Evolutionary conservation across 345 rosid genomes (phyloP).

Genomic region (Moringa oleifera): DNA sequence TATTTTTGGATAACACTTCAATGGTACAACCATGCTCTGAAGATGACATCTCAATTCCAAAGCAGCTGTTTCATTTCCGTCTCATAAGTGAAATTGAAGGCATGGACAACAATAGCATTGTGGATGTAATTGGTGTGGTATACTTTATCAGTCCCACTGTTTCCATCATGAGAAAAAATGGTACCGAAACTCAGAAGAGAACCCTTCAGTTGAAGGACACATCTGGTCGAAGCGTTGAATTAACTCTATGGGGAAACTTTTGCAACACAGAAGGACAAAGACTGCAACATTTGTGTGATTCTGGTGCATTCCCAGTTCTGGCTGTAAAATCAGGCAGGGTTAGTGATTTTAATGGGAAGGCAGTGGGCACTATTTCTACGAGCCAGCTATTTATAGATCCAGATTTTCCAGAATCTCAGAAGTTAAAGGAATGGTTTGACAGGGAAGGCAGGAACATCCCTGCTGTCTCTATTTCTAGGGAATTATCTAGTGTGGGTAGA

Average conservation of each 20-base stretch:
- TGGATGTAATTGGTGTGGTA: conserved; percentile 75
- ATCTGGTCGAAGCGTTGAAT: conserved; percentile 80
- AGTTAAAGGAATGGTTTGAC: conserved; percentile 69
- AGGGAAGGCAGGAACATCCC: conserved; percentile 61
- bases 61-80: conserved; percentile 67
- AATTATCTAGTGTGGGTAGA: conserved; percentile 41
- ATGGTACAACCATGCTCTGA: conserved; percentile 60
- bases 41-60: conserved; percentile 69
- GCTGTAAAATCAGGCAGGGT: conserved; percentile 76
- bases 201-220: conserved; percentile 72
- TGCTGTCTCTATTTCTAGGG: conserved; percentile 70
- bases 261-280: conserved; percentile 71
- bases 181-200: conserved; percentile 75
- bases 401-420: conserved; percentile 62
- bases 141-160: conserved; percentile 46
- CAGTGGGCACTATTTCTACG: conserved; percentile 67
- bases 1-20: conserved; percentile 55
- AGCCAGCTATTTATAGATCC: conserved; percentile 75
- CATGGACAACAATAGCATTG: conserved; percentile 55
- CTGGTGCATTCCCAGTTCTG: conserved; percentile 70
- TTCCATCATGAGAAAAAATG: conserved; percentile 69
- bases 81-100: conserved; percentile 59
- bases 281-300: conserved; percentile 68
- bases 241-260: conserved; percentile 85
- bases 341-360: conserved; percentile 77